phyloP scores from a whole-genome alignment of 108 stramenopile genomes.

The Cylindrotheca closterium region DNA sequence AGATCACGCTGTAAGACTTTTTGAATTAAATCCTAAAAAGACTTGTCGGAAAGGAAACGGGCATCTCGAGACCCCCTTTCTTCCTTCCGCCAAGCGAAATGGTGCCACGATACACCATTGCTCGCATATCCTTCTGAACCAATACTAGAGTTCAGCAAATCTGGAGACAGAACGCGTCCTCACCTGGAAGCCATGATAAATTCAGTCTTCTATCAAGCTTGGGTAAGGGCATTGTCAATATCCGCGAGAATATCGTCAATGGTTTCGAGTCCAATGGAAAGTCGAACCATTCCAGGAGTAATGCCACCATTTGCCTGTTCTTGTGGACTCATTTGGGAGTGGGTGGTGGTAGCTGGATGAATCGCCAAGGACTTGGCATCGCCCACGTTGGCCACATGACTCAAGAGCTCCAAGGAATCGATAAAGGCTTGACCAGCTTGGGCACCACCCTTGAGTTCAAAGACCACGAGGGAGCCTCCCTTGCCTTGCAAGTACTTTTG shows the following conservation, averaged over 20 bases:
- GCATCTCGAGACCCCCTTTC: too few relatives aligned
- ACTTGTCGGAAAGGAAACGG: too few relatives aligned
- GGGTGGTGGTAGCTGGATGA: slow-evolving; percentile 89
- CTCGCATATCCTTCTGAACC: too few relatives aligned
- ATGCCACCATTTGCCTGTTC: slow-evolving; percentile 71
- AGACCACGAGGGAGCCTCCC: slow-evolving; percentile 74
- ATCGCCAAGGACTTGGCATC: slow-evolving; percentile 82
- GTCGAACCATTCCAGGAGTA: slow-evolving; percentile 72
- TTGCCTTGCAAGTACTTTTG: slow-evolving; percentile 77
- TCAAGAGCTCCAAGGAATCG: slow-evolving; percentile 57
- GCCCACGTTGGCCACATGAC: slow-evolving; percentile 93
- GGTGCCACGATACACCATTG: too few relatives aligned
- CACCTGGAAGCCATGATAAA: too few relatives aligned
- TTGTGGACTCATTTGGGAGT: slow-evolving; percentile 74
- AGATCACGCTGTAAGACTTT: too few relatives aligned
- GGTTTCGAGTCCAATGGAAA: slow-evolving; percentile 80
- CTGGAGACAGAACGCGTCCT: too few relatives aligned
- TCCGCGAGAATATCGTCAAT: slow-evolving; percentile 81
- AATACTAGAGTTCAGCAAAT: too few relatives aligned
- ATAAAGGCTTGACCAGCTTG: slow-evolving; percentile 74
- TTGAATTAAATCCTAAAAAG: too few relatives aligned
- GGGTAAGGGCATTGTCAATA: slow-evolving; percentile 71
- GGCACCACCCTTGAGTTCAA: slow-evolving; percentile 60
- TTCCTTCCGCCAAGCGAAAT: too few relatives aligned
- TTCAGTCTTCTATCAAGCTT: slow-evolving; percentile 16